Percentiles rank a stretch among this genome's conserved stretches.
phyloP scores from a whole-genome alignment of 2,329 filamentous ascomycete species.

The Trichoderma sp. region DNA sequence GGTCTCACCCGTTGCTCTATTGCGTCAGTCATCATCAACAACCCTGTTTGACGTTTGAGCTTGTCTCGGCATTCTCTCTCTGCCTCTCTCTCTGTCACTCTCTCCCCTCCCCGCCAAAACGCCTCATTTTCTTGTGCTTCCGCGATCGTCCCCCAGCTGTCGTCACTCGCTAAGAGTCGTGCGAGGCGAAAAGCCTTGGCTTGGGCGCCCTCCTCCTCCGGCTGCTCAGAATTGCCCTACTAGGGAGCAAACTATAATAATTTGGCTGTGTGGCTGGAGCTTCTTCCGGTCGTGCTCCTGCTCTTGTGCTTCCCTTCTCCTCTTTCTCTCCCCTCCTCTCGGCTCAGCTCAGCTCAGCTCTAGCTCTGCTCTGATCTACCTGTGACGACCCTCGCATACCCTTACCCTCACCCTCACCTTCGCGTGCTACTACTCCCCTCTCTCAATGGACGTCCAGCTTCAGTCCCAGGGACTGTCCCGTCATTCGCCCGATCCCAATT shows the following conservation, averaged over 20 bases:
- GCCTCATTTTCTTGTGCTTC: slow-evolving; percentile 11
- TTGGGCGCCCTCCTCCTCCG: slow-evolving; percentile 1
- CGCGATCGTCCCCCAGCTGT: slow-evolving; percentile 18
- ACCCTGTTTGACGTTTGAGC: slow-evolving; percentile 12
- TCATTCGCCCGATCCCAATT: slow-evolving; percentile 32
- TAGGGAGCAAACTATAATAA: slow-evolving; percentile 23
- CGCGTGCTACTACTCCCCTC: slow-evolving; percentile 28
- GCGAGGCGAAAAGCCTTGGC: slow-evolving; percentile 25
- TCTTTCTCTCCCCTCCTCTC: neutral
- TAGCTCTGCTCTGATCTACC: neutral
- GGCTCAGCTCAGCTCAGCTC: neutral
- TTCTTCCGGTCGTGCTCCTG: neutral
- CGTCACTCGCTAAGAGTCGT: slow-evolving; percentile 22
- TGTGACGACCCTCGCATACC: neutral
- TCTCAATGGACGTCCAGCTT: slow-evolving; percentile 40
- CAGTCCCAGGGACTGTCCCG: slow-evolving; percentile 31
- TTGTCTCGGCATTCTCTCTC: neutral
- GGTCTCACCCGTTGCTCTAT: slow-evolving; percentile 10
- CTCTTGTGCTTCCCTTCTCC: neutral
- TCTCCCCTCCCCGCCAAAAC: slow-evolving; percentile 21
- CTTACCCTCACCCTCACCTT: neutral
- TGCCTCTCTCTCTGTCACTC: neutral
- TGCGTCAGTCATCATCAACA: slow-evolving; percentile 12
- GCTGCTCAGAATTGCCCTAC: neutral
- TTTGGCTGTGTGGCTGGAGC: neutral